Evolutionary conservation across 768 basidiomycete species (phyloP).

Genomic region (Phanerochaete carnosa): DNA sequence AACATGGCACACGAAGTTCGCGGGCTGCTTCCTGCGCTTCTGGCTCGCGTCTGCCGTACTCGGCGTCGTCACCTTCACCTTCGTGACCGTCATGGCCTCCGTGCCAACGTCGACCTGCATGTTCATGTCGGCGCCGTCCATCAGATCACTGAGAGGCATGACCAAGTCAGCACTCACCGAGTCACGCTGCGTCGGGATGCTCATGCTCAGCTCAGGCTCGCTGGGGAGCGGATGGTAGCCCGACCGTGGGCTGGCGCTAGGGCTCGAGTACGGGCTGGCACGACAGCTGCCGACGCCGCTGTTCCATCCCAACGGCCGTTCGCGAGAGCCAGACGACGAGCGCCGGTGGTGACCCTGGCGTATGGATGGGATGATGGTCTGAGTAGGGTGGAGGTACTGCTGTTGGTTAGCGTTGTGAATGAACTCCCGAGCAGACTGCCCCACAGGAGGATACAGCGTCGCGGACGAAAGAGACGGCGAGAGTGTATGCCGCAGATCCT

Average conservation of each 20-base stretch:
- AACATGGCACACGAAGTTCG: conserved; percentile 86
- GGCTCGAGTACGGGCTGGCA: conserved; percentile 64
- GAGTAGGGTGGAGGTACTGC: conserved; percentile 42
- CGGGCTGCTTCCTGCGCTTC: conserved; percentile 83
- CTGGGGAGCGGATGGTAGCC: conserved; percentile 45
- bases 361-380: conserved; percentile 30
- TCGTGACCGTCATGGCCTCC: conserved; percentile 30
- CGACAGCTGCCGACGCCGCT: conserved; percentile 29
- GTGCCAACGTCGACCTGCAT: conserved; percentile 19
- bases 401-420: conserved; percentile 26
- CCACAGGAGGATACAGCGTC: conserved; percentile 21
- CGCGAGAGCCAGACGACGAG: conserved; percentile 38
- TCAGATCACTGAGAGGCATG: conserved; percentile 15
- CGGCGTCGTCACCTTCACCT: conserved; percentile 87
- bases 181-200: conserved; percentile 9
- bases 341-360: conserved; percentile 32
- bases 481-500: conserved; percentile 44
- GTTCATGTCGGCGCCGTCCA: conserved; percentile 10
- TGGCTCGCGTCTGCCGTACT: conserved; percentile 87
- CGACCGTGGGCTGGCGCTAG: conserved; percentile 59
- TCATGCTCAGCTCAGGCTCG: conserved; percentile 12
- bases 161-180: conserved; percentile 11
- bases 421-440: conserved; percentile 40
- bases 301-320: conserved; percentile 22
- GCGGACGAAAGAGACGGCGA: conserved; percentile 30